These are phyloP conservation scores for Moniliella sp. DNA, from an alignment of 1,284 basidiomycete species.

Conservation along the genomic window DNA sequence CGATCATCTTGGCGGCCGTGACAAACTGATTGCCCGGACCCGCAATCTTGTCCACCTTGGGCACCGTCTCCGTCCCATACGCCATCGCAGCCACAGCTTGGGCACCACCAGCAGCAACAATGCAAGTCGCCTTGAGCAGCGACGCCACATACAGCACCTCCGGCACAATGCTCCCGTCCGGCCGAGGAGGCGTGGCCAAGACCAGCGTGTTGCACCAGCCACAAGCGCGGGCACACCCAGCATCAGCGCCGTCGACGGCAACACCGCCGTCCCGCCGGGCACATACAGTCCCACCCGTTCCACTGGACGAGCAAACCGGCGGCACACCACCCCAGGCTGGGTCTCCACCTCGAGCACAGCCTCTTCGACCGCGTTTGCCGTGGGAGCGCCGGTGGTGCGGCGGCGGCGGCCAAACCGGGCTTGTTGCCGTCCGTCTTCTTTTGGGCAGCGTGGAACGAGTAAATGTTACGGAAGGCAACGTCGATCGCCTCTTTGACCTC, in stretches of 20 bases:
- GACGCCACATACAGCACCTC: slow-evolving; percentile 31
- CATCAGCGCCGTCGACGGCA: slow-evolving; percentile 94
- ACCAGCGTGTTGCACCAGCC: slow-evolving; percentile 75
- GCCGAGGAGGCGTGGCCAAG: slow-evolving; percentile 74
- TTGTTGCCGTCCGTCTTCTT: slow-evolving; percentile 30
- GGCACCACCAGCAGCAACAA: slow-evolving; percentile 53
- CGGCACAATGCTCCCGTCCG: slow-evolving; percentile 26
- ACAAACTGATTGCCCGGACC: slow-evolving; percentile 99
- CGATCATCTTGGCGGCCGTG: slow-evolving; percentile 94
- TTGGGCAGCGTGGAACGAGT: slow-evolving; percentile 34
- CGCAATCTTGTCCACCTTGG: slow-evolving; percentile 96
- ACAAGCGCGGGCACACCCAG: slow-evolving; percentile 93
- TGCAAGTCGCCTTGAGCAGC: slow-evolving; percentile 19
- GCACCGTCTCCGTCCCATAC: slow-evolving; percentile 78
- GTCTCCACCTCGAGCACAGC: slow-evolving; percentile 61
- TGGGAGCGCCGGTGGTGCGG: slow-evolving; percentile 1
- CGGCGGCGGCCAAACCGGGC: slow-evolving; percentile 3
- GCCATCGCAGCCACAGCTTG: slow-evolving; percentile 94
- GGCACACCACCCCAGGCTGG: slow-evolving; percentile 63
- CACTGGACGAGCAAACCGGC: slow-evolving; percentile 69
- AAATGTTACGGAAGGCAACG: slow-evolving; percentile 72
- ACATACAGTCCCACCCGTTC: slow-evolving; percentile 88
- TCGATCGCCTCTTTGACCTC: slow-evolving; percentile 61
- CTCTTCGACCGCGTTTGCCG: slow-evolving; percentile 42
- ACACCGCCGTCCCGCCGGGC: slow-evolving; percentile 82